Percentiles rank a stretch among this genome's conserved stretches.
phyloP scores from a whole-genome alignment of 2,329 filamentous ascomycete genomes.

The Blastomyces gilchristii region DNA sequence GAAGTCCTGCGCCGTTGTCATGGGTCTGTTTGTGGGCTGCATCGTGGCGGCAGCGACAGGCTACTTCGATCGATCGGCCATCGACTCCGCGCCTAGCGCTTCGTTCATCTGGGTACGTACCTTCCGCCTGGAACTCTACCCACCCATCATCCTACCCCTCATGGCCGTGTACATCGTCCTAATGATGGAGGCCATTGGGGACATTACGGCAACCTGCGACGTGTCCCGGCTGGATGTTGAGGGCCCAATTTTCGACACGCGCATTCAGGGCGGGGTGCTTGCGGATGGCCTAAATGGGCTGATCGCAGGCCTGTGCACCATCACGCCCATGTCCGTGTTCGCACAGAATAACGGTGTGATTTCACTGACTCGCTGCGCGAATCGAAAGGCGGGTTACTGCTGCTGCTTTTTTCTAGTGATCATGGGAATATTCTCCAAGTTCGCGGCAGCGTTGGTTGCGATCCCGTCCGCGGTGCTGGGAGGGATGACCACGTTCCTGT shows the following conservation, averaged over 20 bases:
- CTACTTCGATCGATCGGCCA: constrained; percentile 52
- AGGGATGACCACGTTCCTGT: constrained; percentile 53
- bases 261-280: constrained; percentile 58
- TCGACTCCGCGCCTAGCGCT: constrained; percentile 50
- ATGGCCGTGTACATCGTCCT: constrained; percentile 50
- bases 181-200: constrained; percentile 58
- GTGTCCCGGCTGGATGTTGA: constrained; percentile 55
- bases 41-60: constrained; percentile 57
- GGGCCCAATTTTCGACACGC: constrained; percentile 54
- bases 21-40: constrained; percentile 56
- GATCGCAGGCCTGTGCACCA: constrained; percentile 53
- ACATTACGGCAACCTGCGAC: constrained; percentile 59
- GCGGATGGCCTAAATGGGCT: constrained; percentile 58
- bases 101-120: constrained; percentile 64
- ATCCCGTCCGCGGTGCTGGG: constrained; percentile 46
- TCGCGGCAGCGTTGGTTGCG: constrained; percentile 56
- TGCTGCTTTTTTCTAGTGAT: constrained; percentile 56
- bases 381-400: constrained; percentile 56
- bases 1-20: constrained; percentile 56
- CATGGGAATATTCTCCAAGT: constrained; percentile 62
- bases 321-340: constrained; percentile 58
- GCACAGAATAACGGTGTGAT: constrained; percentile 63
- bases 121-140: constrained; percentile 55
- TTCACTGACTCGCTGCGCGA: constrained; percentile 56
- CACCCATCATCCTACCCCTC: constrained; percentile 55